Evolutionary conservation across 202 grass and related monocot species (phyloP), one percentile per base, ranked within the genome.

Genomic region (Panicum hallii): DNA sequence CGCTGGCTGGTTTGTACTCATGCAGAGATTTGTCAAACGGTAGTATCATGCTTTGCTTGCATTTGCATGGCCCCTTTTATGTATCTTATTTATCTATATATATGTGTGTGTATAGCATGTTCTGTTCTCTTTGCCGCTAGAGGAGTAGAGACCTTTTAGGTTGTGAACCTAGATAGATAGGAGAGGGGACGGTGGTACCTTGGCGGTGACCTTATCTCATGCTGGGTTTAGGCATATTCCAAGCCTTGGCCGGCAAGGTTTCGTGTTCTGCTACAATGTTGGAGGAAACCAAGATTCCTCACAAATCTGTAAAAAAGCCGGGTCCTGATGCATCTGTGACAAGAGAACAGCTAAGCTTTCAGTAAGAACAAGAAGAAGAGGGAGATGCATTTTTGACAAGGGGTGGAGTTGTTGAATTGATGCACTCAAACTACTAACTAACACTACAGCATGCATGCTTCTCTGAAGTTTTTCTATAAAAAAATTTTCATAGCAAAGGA

Each of bases 221-320:
- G 44, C 44, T 79, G 68, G 23, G 38, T 62, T 64, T 55, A 10
- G 56, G 67, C 87, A 84, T 74, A 79, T 84, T 88, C 81, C 60
- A 79, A 79, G 47, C 14, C 75, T 79, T 88, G 75, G 75, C 20
- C 68, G 81, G 68, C 81, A 88, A 88, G 87, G 22, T 44, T 75
- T 11, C 34, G 14, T 11, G 28, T 49, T 47, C 8, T 57, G 77
- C 60, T 13, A 74, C 23, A 67, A 56, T 74, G 84, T 22, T 13
- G 12, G 13, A 67, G 58, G 48, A 81, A 81, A 38, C 16, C 3
- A 13, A 80, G 77, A 74, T 74, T 86, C 77, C 26, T 81, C n/a
- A 3, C n/a, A 26, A 4, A 72, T 43, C 4, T 9, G 60, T 54
- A 28, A 64, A 28, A 64, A 63, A 63, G 66, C 15, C 36, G 9